phyloP scores from a whole-genome alignment of 139 green algal species.

The Medakamo hakoo region DNA sequence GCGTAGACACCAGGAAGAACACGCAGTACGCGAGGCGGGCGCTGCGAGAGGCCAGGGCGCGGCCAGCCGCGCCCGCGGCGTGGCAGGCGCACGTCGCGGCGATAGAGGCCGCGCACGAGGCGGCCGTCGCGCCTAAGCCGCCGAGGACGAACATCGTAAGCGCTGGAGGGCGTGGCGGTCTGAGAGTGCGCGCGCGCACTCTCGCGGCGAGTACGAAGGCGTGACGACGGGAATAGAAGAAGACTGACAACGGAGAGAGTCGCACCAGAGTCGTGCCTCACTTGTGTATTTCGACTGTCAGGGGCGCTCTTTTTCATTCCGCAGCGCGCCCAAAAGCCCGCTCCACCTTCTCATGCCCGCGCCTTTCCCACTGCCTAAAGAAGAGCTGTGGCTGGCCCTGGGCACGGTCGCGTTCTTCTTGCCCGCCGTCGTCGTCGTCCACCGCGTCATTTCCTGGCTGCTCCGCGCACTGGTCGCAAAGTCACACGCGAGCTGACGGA shows the following conservation, averaged over 20 bases:
- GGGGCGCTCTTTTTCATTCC: too few species aligned
- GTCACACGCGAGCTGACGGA: constrained; percentile 6
- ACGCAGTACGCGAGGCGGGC: background rate
- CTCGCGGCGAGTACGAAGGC: too few species aligned
- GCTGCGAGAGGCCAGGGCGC: background rate
- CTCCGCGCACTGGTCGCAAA: constrained; percentile 4
- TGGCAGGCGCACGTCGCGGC: background rate
- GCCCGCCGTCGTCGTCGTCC: constrained; percentile 23
- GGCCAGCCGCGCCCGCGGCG: too few species aligned
- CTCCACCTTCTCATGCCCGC: too few species aligned
- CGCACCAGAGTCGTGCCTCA: too few species aligned
- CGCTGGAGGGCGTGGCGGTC: too few species aligned
- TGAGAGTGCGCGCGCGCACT: too few species aligned
- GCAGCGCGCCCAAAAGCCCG: too few species aligned
- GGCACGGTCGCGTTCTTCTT: constrained; percentile 28
- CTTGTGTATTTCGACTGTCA: too few species aligned
- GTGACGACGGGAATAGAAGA: too few species aligned
- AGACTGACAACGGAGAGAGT: too few species aligned
- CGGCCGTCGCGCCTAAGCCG: background rate
- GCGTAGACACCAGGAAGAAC: background rate
- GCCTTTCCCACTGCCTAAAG: too few species aligned
- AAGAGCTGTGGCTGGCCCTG: constrained; percentile 26
- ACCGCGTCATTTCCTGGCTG: constrained; percentile 8
- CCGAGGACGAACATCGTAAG: background rate
- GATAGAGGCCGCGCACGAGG: background rate